These are phyloP conservation scores for Suhomyces xylopsoci DNA, from an alignment of 805 yeast genomes.

Conservation along the genomic window DNA sequence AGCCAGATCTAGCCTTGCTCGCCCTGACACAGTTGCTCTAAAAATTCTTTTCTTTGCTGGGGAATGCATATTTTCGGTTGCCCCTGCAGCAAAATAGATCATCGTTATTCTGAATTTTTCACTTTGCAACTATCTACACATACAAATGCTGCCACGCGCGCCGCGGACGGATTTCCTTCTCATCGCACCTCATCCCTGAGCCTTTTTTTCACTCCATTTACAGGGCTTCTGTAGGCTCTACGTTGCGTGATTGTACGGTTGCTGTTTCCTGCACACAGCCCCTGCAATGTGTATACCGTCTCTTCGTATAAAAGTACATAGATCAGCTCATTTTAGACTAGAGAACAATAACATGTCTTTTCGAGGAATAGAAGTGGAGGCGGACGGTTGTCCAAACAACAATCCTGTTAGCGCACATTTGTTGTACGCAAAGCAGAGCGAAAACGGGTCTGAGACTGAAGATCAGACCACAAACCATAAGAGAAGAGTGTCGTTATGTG, in stretches of 20 bases:
- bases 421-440: constrained; percentile 2
- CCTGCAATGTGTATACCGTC: not conserved
- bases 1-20: too few species aligned
- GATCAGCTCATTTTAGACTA: not conserved
- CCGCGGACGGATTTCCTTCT: not conserved
- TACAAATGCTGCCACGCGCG: too few species aligned
- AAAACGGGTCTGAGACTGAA: not conserved
- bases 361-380: not conserved
- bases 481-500: constrained; percentile 8
- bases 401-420: constrained; percentile 6
- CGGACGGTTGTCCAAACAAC: not conserved
- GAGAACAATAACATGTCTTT: not conserved
- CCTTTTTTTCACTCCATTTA: too few species aligned
- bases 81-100: not conserved
- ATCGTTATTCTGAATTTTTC: too few species aligned
- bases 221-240: not conserved
- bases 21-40: too few species aligned
- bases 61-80: not conserved
- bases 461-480: not conserved
- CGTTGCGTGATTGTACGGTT: not conserved
- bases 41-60: too few species aligned
- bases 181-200: not conserved
- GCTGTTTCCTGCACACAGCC: not conserved
- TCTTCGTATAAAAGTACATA: not conserved
- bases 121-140: too few species aligned